These are phyloP conservation scores for Polygonum maritimum DNA, from an alignment of 148 eudicot species.

Conservation along the genomic window DNA sequence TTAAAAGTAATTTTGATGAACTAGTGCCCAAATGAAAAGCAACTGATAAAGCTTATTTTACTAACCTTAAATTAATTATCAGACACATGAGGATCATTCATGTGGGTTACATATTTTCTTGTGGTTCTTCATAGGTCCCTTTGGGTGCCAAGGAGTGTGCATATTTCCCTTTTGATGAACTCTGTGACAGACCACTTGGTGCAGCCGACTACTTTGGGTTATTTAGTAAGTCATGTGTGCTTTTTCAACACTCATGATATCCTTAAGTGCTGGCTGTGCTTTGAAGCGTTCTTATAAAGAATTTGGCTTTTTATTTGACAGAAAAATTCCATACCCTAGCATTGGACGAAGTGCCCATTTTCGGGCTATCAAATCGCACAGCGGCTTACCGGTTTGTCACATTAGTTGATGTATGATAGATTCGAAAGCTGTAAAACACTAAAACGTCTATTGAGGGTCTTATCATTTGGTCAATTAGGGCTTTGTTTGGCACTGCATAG, in stretches of 20 bases:
- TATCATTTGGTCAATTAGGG: no score
- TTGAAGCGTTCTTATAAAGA: not conserved
- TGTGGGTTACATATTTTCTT: not conserved
- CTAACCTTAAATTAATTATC: not conserved
- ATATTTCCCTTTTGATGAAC: slow-evolving; percentile 72
- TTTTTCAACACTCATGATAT: not conserved
- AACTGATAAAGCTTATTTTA: not conserved
- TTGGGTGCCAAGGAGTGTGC: slow-evolving; percentile 83
- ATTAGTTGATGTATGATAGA: slow-evolving; percentile 56
- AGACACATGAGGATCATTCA: not conserved
- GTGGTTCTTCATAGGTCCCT: slow-evolving; percentile 39
- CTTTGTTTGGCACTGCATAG: no score
- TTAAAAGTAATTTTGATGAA: slow-evolving; percentile 38
- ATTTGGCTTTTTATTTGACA: slow-evolving; percentile 19
- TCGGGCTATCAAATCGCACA: slow-evolving; percentile 68
- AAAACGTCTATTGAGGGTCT: no score
- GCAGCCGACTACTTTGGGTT: slow-evolving; percentile 91
- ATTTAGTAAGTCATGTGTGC: slow-evolving; percentile 50
- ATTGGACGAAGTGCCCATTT: slow-evolving; percentile 73
- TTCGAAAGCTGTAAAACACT: not conserved
- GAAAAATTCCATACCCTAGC: slow-evolving; percentile 83
- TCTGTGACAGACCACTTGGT: slow-evolving; percentile 89
- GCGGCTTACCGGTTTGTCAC: slow-evolving; percentile 96
- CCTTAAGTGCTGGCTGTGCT: not conserved
- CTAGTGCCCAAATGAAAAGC: not conserved